These are phyloP conservation scores for Piper betle DNA, from an alignment of 164 flowering plant species.

Conservation along the genomic window DNA sequence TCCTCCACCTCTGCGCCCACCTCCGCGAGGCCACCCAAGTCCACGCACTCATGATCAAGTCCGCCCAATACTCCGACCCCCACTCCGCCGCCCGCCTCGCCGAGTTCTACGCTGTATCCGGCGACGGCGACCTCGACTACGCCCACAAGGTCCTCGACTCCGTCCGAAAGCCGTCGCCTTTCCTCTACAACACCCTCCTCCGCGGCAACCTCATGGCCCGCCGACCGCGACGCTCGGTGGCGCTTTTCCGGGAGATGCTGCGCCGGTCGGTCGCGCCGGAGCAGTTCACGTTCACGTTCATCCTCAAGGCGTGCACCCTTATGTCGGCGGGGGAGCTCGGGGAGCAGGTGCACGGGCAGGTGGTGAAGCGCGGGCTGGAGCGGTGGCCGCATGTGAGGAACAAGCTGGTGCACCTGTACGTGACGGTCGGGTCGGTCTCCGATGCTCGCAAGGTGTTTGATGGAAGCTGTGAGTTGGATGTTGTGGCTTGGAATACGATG, in stretches of 20 bases:
- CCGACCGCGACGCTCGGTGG: slow-evolving; percentile 3
- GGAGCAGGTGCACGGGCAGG: slow-evolving; percentile 8
- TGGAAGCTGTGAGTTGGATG: slow-evolving; percentile 5
- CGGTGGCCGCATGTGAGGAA: slow-evolving; percentile 2
- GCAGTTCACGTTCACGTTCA: slow-evolving; percentile 12
- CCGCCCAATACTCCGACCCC: slow-evolving; percentile 5
- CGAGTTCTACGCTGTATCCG: too few relatives aligned
- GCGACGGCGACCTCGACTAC: too few relatives aligned
- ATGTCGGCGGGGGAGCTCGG: background rate
- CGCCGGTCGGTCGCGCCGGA: background rate
- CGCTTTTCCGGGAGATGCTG: slow-evolving; percentile 6
- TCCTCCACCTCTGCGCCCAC: too few relatives aligned
- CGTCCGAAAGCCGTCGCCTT: slow-evolving; percentile 2
- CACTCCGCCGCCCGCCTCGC: slow-evolving; percentile 8
- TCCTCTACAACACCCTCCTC: slow-evolving; percentile 8
- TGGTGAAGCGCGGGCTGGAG: slow-evolving; percentile 6
- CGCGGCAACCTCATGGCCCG: slow-evolving; percentile 8
- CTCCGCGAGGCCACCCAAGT: too few relatives aligned
- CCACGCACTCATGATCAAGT: slow-evolving; percentile 10
- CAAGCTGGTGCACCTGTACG: slow-evolving; percentile 9
- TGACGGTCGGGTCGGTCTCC: background rate
- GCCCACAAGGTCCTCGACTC: too few relatives aligned
- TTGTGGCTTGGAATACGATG: slow-evolving; percentile 10
- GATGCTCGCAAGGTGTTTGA: slow-evolving; percentile 13
- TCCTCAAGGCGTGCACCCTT: slow-evolving; percentile 10